A percentile compares a stretch with the other conserved stretches of the same genome.
Conservation (phyloP, 1,139 yeast species). For the Eremothecium gossypii region DNA sequence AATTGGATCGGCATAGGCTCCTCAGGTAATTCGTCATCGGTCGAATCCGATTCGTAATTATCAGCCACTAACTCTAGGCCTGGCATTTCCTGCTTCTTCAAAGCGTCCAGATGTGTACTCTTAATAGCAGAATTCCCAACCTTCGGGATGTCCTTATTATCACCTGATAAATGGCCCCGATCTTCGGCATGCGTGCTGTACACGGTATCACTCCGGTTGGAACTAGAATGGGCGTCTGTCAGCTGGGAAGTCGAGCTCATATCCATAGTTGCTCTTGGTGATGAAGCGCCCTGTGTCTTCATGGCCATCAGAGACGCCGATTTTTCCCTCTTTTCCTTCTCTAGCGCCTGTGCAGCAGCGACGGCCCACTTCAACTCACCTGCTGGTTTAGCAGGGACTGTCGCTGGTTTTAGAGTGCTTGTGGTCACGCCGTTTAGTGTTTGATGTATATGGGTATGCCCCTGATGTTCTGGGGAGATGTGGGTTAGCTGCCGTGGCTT, state of each 20-base stretch:
- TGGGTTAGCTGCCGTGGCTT: constrained; percentile 6
- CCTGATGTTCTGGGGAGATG: constrained; percentile 10
- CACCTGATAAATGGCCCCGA: neutral
- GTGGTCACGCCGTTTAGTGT: constrained; percentile 26
- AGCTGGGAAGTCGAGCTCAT: neutral
- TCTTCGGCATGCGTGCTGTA: neutral
- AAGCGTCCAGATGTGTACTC: neutral
- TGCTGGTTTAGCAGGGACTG: constrained; percentile 54
- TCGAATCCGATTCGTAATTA: constrained; percentile 16
- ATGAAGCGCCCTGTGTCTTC: constrained; percentile 11
- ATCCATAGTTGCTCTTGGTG: constrained; percentile 10
- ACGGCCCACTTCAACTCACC: constrained; percentile 66
- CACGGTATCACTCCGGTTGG: too few species aligned
- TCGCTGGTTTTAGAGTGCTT: constrained; percentile 55
- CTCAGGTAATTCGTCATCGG: constrained; percentile 24
- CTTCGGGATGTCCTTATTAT: neutral
- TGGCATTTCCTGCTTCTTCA: constrained; percentile 1
- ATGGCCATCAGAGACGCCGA: constrained; percentile 7
- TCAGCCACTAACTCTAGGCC: constrained; percentile 6
- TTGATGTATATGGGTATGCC: constrained; percentile 28
- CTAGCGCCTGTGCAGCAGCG: constrained; percentile 45
- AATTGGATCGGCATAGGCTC: constrained; percentile 18
- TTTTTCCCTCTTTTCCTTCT: constrained; percentile 17
- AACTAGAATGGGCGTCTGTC: neutral
- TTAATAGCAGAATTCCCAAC: neutral